These are phyloP conservation scores for Ophiostoma piceae DNA, from an alignment of 2,329 filamentous ascomycete species.

Conservation along the genomic window DNA sequence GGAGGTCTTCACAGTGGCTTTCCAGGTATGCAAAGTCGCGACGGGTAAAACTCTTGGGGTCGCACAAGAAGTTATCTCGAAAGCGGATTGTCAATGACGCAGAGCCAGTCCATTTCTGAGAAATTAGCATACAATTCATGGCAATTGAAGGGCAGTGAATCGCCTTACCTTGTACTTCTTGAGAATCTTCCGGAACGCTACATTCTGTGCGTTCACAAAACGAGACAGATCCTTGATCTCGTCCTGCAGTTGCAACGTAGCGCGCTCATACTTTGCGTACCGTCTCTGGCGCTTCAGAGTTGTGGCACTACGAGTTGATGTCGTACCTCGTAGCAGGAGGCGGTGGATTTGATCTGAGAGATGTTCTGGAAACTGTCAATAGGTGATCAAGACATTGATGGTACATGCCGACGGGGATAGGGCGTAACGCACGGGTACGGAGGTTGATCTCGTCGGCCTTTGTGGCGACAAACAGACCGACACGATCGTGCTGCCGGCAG, in stretches of 20 bases:
- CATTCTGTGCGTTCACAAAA: conserved; percentile 67
- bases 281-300: conserved; percentile 47
- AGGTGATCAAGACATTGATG: background rate
- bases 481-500: conserved; percentile 68
- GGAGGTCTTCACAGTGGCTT: conserved; percentile 47
- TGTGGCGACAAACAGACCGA: conserved; percentile 71
- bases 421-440: conserved; percentile 53
- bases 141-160: background rate
- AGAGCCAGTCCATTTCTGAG: conserved; percentile 75
- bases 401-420: background rate
- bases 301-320: conserved; percentile 33
- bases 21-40: conserved; percentile 56
- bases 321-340: conserved; percentile 42
- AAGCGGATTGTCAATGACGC: conserved; percentile 59
- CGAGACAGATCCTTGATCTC: conserved; percentile 66
- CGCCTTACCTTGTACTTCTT: conserved; percentile 66
- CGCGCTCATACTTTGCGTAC: conserved; percentile 50
- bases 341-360: conserved; percentile 46
- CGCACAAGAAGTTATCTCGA: conserved; percentile 58
- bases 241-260: conserved; percentile 56
- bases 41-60: conserved; percentile 66
- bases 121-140: background rate
- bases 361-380: conserved; percentile 38
- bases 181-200: conserved; percentile 74
- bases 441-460: conserved; percentile 73